These are phyloP conservation scores for Ogataea populi-albae DNA, from an alignment of 805 yeast species.

Conservation along the genomic window DNA sequence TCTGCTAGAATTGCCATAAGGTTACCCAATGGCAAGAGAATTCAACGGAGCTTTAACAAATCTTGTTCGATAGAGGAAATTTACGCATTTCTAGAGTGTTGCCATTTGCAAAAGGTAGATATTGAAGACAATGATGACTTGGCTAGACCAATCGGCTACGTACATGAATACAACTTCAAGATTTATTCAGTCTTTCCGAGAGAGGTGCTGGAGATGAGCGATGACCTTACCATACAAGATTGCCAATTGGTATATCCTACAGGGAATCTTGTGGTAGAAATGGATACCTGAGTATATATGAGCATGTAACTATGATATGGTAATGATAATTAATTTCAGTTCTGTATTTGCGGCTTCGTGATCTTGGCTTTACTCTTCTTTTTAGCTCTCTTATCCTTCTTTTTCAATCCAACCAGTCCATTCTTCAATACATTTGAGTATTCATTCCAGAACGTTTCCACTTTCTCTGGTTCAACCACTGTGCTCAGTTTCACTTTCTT, in stretches of 20 bases:
- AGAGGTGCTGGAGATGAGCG: slow-evolving; percentile 36
- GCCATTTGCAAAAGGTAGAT: slow-evolving; percentile 22
- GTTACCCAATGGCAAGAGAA: slow-evolving; percentile 59
- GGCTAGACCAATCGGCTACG: slow-evolving; percentile 33
- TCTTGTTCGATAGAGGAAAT: slow-evolving; percentile 55
- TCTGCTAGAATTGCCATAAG: slow-evolving; percentile 69
- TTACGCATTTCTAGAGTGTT: slow-evolving; percentile 66
- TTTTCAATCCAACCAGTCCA: slow-evolving; percentile 73
- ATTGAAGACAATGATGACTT: slow-evolving; percentile 31
- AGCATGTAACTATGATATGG: slow-evolving; percentile 1
- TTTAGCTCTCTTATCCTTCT: slow-evolving; percentile 66
- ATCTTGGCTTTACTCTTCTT: slow-evolving; percentile 45
- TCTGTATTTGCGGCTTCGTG: slow-evolving; percentile 6
- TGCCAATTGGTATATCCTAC: slow-evolving; percentile 55
- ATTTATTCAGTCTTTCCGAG: slow-evolving; percentile 60
- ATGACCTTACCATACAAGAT: slow-evolving; percentile 35
- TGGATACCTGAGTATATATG: slow-evolving; percentile 1
- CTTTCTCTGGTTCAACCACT: slow-evolving; percentile 55
- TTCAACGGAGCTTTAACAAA: slow-evolving; percentile 47
- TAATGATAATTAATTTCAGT: slow-evolving; percentile 3
- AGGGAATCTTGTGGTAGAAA: slow-evolving; percentile 53
- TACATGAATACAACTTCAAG: slow-evolving; percentile 47
- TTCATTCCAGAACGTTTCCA: slow-evolving; percentile 74
- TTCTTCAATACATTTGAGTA: slow-evolving; percentile 67
- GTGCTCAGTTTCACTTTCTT: slow-evolving; percentile 67